Conservation (phyloP, 208 protist species). For the Wallacemonas rigidus region DNA sequence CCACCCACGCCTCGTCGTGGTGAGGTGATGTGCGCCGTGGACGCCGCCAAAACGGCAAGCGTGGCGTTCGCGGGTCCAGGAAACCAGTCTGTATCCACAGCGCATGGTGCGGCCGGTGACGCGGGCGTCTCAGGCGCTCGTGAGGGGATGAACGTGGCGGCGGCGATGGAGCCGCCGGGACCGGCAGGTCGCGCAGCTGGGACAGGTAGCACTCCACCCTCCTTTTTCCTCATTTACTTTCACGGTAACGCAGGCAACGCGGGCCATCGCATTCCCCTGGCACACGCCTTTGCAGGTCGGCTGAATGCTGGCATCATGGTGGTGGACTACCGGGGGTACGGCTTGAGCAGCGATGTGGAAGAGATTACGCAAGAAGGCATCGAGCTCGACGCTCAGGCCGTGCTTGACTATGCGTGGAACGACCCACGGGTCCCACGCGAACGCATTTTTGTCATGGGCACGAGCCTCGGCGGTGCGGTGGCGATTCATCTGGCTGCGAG, state of each 20-base stretch:
- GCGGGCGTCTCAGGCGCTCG: too few relatives aligned
- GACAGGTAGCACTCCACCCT: conserved; percentile 9
- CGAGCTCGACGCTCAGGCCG: conserved; percentile 83
- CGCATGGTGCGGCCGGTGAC: too few relatives aligned
- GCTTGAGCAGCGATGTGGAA: conserved; percentile 52
- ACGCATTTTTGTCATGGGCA: conserved; percentile 87
- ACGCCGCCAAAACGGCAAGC: not conserved
- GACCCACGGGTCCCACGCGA: conserved; percentile 65
- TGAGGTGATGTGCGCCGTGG: not conserved
- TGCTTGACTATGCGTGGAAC: conserved; percentile 71
- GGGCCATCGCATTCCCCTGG: conserved; percentile 81
- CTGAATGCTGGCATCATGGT: conserved; percentile 81
- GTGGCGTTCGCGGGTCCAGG: not conserved
- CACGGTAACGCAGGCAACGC: conserved; percentile 94
- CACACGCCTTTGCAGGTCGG: conserved; percentile 44
- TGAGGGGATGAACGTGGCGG: too few relatives aligned
- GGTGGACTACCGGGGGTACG: conserved; percentile 93
- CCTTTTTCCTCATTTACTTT: conserved; percentile 86
- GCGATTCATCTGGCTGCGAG: conserved; percentile 75
- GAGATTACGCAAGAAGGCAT: conserved; percentile 73
- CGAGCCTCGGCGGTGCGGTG: conserved; percentile 89
- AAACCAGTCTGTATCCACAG: not conserved
- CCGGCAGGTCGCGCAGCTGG: not conserved
- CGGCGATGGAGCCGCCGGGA: not conserved
- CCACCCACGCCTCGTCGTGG: conserved; percentile 15